phyloP scores from a whole-genome alignment of 352 stramenopile species.

The Globisporangium irregulare region DNA sequence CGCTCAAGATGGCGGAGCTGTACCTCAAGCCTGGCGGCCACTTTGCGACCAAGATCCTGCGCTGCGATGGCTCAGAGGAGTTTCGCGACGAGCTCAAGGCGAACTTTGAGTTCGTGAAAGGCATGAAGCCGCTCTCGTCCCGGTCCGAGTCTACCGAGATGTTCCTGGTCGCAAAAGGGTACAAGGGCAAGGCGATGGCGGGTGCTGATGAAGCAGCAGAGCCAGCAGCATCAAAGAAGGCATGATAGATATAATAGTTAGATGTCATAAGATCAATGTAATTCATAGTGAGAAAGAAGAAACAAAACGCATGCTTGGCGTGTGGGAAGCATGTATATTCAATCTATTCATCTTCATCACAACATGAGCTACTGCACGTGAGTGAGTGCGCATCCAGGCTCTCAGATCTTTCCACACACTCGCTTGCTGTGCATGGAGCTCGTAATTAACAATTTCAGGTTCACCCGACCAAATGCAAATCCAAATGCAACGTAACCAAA shows the following conservation, averaged over 20 bases:
- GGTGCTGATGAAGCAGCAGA: neutral
- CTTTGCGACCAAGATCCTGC: slow-evolving; percentile 84
- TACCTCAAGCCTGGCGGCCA: slow-evolving; percentile 72
- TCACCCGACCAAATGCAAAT: slow-evolving; percentile 3
- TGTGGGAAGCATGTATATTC: slow-evolving; percentile 19
- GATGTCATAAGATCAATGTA: neutral
- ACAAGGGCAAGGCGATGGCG: slow-evolving; percentile 23
- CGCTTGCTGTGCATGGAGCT: neutral
- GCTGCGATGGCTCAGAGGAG: slow-evolving; percentile 68
- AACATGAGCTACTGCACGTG: neutral
- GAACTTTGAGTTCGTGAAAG: slow-evolving; percentile 67
- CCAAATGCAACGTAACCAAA: neutral
- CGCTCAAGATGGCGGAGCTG: slow-evolving; percentile 80
- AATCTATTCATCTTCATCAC: slow-evolving; percentile 18
- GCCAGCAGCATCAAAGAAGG: neutral
- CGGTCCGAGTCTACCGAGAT: slow-evolving; percentile 82
- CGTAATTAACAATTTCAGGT: slow-evolving; percentile 4
- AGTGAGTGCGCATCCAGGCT: neutral
- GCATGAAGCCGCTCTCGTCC: slow-evolving; percentile 78
- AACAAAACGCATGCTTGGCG: neutral
- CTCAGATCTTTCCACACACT: neutral
- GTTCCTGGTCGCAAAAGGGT: slow-evolving; percentile 80
- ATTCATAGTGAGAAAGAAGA: neutral
- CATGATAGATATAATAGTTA: neutral
- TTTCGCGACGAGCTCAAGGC: slow-evolving; percentile 75